Evolutionary conservation across 768 basidiomycete species (phyloP).

Genomic region (Collybia sp.): DNA sequence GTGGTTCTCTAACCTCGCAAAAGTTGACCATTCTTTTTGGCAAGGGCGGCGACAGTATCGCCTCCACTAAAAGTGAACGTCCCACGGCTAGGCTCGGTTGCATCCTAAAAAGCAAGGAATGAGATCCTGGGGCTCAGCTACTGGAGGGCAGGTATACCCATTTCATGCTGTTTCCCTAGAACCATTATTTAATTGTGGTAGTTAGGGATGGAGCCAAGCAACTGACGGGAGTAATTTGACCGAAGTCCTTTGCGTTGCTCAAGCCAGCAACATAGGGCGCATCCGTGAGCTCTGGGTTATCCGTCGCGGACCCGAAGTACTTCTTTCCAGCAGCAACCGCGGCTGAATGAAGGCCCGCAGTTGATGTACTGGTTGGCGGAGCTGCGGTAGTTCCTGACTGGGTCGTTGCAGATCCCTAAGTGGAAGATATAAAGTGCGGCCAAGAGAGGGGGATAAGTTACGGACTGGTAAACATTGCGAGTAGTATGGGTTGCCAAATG

Average conservation of each 20-base stretch:
- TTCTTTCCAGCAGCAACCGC: slow-evolving; percentile 40
- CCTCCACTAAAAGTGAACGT: slow-evolving; percentile 41
- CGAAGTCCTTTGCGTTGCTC: slow-evolving; percentile 33
- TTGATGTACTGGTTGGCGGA: slow-evolving; percentile 14
- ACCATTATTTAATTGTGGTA: neutral
- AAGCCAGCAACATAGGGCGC: slow-evolving; percentile 33
- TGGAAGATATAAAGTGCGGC: too few species aligned
- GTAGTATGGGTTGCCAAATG: slow-evolving; percentile 33
- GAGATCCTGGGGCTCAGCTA: neutral
- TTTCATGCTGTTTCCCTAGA: slow-evolving; percentile 46
- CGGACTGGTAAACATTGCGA: slow-evolving; percentile 37
- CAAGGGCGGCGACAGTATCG: slow-evolving; percentile 39
- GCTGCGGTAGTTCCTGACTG: slow-evolving; percentile 1
- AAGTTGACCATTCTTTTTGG: slow-evolving; percentile 40
- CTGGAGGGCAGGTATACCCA: slow-evolving; percentile 33
- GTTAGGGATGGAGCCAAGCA: neutral
- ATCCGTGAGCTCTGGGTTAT: slow-evolving; percentile 42
- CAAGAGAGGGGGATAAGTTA: neutral
- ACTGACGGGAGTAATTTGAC: slow-evolving; percentile 40
- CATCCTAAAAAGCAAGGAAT: slow-evolving; percentile 28
- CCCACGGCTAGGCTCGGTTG: slow-evolving; percentile 45
- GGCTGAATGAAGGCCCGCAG: slow-evolving; percentile 40
- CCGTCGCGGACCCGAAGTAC: slow-evolving; percentile 48
- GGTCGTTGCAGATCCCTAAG: too few species aligned
- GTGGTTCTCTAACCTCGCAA: slow-evolving; percentile 27